phyloP scores from a whole-genome alignment of 352 stramenopile genomes.

The Phytophthora capsici region DNA sequence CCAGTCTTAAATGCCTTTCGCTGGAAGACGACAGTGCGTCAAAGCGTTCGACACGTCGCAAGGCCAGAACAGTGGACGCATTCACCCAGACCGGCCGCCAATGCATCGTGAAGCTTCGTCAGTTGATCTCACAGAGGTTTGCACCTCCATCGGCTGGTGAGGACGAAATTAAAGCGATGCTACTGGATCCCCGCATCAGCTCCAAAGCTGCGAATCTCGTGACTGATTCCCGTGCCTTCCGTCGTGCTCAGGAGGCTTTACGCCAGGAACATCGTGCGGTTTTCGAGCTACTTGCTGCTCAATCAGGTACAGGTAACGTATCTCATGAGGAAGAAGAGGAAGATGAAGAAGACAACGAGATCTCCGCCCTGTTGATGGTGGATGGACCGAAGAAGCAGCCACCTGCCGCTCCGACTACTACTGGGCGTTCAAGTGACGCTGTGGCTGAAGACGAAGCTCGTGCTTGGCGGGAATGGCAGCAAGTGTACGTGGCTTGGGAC shows the following conservation, averaged over 20 bases:
- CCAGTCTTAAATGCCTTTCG: slow-evolving; percentile 36
- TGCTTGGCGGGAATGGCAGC: slow-evolving; percentile 47
- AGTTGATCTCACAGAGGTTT: slow-evolving; percentile 28
- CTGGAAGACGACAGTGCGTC: slow-evolving; percentile 22
- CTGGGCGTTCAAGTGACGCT: slow-evolving; percentile 18
- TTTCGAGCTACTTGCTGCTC: slow-evolving; percentile 37
- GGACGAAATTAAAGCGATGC: slow-evolving; percentile 49
- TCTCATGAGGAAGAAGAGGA: slow-evolving; percentile 13
- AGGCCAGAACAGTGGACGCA: slow-evolving; percentile 23
- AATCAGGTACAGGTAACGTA: neutral
- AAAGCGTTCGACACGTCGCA: slow-evolving; percentile 24
- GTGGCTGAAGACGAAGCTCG: slow-evolving; percentile 33
- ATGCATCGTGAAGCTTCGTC: slow-evolving; percentile 25
- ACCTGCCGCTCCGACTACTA: slow-evolving; percentile 17
- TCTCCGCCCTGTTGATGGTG: slow-evolving; percentile 43
- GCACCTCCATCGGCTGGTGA: slow-evolving; percentile 6
- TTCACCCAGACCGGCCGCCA: slow-evolving; percentile 30
- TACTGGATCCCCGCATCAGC: slow-evolving; percentile 48
- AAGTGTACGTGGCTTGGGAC: slow-evolving; percentile 44
- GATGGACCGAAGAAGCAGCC: slow-evolving; percentile 44
- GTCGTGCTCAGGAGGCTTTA: slow-evolving; percentile 31
- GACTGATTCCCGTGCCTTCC: slow-evolving; percentile 25
- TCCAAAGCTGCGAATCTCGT: slow-evolving; percentile 39
- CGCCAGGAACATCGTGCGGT: slow-evolving; percentile 41
- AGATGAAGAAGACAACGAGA: slow-evolving; percentile 41